Evolutionary conservation across 1,284 basidiomycete species (phyloP).

Genomic region (Sutorius eximius): DNA sequence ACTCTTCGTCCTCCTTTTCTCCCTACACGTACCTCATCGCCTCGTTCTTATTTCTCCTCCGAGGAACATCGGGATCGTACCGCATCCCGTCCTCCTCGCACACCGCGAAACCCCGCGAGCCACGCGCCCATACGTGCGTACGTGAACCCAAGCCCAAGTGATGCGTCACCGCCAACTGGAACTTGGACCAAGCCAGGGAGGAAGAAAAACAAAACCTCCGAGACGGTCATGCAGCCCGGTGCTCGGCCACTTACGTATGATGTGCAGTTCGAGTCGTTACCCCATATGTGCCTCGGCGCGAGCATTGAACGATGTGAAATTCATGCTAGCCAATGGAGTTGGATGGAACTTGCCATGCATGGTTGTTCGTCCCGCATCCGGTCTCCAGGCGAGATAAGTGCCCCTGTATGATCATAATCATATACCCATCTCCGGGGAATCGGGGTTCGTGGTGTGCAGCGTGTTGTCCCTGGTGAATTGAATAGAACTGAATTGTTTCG

Average conservation of each 20-base stretch:
- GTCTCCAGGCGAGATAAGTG: too few relatives aligned
- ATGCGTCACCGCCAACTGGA: background rate
- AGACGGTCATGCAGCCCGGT: background rate
- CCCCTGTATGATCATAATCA: too few relatives aligned
- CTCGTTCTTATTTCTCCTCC: constrained; percentile 42
- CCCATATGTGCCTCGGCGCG: too few relatives aligned
- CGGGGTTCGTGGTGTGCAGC: too few relatives aligned
- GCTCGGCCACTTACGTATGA: constrained; percentile 1
- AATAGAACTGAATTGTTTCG: too few relatives aligned
- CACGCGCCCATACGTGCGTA: constrained; percentile 8
- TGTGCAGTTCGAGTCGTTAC: too few relatives aligned
- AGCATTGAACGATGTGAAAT: too few relatives aligned
- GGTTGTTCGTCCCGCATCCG: too few relatives aligned
- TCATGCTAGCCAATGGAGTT: too few relatives aligned
- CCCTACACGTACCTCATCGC: background rate
- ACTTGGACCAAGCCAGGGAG: background rate
- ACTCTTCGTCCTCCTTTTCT: background rate
- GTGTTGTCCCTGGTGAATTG: too few relatives aligned
- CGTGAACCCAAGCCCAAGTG: background rate
- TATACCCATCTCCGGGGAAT: too few relatives aligned
- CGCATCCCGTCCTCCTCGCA: constrained; percentile 44
- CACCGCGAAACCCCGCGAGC: constrained; percentile 16
- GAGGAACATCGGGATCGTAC: constrained; percentile 54
- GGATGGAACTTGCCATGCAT: too few relatives aligned
- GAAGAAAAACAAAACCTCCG: background rate